Base-by-base conservation (phyloP, 2,329 filamentous ascomycete genomes). In the Alternaria rosae region DNA sequence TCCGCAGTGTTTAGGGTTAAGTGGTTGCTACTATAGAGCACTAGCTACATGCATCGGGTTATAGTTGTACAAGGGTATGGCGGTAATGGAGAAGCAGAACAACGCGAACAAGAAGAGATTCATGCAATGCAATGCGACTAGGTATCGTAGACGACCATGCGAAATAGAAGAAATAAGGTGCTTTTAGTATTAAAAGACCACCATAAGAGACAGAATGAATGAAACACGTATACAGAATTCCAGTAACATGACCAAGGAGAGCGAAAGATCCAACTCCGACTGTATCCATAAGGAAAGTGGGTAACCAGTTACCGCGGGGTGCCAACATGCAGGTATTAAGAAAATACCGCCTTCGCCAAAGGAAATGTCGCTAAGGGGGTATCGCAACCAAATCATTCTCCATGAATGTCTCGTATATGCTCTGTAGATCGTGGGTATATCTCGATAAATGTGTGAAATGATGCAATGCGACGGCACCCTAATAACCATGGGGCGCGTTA, bases 321-420 rank as follows among this genome's bases (percentile, higher is more conserved):
- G 47, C 53, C 25, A 53, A 48, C 30, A 50, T 57, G 59, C 44
- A 55, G 30, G 52, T 35, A 26, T 50, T 42, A 26, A 51, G 50
- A 57, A 48, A 50, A 15, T 48, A 48, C 62, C 59, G 35, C 58
- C 59, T 59, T 62, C 60, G 60, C 65, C 59, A 47, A 61, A 62
- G 17, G 58, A 53, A 51, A 58, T 54, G 20, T 59, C 51, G 57
- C 50, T 48, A 50, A 54, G 42, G 54, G 65, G 69, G 65, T 68
- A 71, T 70, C 60, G 65, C 60, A 62, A 64, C 45, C 57, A 67
- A 67, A 68, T 38, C 56, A 62, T 59, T 54, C 62, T 51, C 56
- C 60, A 41, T 66, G 42, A 61, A 68, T 54, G 55, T 64, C 43
- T 65, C 60, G 55, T 60, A 28, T 58, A 61, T 61, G 57, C 57